A percentile compares a stretch with the other conserved stretches of the same genome.
Conservation (phyloP, 1,284 basidiomycete genomes). For the Volvariella volvacea region DNA sequence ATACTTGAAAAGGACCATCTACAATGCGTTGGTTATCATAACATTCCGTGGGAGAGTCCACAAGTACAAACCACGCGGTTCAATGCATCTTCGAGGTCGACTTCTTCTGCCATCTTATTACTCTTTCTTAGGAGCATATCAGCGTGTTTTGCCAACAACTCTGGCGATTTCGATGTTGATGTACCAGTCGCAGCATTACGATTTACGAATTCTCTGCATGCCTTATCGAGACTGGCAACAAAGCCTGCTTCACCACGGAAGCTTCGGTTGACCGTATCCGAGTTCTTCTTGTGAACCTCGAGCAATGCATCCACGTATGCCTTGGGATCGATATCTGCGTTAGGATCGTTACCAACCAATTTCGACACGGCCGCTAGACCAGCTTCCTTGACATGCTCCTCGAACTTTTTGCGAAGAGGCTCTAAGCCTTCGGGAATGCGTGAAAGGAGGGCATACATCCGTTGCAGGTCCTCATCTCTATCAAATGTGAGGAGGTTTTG, state of each 20-base stretch:
- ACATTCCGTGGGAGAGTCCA: not conserved
- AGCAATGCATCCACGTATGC: slow-evolving; percentile 92
- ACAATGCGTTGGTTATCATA: slow-evolving; percentile 3
- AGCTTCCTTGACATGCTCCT: slow-evolving; percentile 88
- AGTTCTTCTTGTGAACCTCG: slow-evolving; percentile 88
- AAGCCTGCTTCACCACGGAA: slow-evolving; percentile 96
- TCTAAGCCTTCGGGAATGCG: slow-evolving; percentile 90
- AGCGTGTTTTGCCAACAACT: slow-evolving; percentile 90
- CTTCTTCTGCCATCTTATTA: slow-evolving; percentile 93
- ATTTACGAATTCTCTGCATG: slow-evolving; percentile 96
- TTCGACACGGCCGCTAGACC: slow-evolving; percentile 83
- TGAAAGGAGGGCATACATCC: slow-evolving; percentile 91
- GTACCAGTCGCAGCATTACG: slow-evolving; percentile 83
- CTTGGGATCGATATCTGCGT: slow-evolving; percentile 72
- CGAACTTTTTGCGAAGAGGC: slow-evolving; percentile 88
- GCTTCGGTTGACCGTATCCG: slow-evolving; percentile 82
- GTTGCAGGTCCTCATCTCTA: slow-evolving; percentile 86
- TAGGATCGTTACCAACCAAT: slow-evolving; percentile 64
- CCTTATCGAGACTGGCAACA: slow-evolving; percentile 91
- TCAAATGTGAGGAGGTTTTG: slow-evolving; percentile 89
- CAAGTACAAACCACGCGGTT: slow-evolving; percentile 75
- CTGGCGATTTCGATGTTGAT: slow-evolving; percentile 84
- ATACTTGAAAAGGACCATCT: slow-evolving; percentile 99
- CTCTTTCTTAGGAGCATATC: slow-evolving; percentile 91
- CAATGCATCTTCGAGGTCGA: slow-evolving; percentile 83